These are phyloP conservation scores for Avena insularis DNA, from an alignment of 176 grass and related monocot genomes.

Conservation along the genomic window DNA sequence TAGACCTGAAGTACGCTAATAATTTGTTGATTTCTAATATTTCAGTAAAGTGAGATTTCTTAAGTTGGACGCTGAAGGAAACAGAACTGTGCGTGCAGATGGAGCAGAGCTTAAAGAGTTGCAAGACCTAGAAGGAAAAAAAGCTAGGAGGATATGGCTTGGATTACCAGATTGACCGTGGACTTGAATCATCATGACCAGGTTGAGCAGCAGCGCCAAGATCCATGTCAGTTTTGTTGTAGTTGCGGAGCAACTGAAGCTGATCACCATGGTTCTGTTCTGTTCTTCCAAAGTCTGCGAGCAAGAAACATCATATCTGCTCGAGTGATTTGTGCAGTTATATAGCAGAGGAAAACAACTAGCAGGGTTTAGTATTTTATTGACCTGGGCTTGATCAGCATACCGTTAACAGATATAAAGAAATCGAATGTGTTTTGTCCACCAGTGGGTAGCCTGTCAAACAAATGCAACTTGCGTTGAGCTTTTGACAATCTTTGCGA, in stretches of 20 bases:
- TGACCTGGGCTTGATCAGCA: neutral
- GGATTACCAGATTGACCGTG: neutral
- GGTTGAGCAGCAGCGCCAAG: neutral
- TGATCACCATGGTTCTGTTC: neutral
- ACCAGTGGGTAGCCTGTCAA: neutral
- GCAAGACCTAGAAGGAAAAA: too few relatives aligned
- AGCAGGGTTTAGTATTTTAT: neutral
- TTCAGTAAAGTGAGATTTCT: neutral
- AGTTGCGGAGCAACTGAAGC: neutral
- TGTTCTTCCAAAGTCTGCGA: neutral
- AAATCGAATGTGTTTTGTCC: neutral
- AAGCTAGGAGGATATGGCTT: neutral
- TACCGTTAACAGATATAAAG: too few relatives aligned
- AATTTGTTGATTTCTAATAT: neutral
- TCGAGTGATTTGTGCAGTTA: neutral
- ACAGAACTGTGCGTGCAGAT: neutral
- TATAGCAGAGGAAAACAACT: neutral
- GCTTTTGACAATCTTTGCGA: neutral
- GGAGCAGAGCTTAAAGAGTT: neutral
- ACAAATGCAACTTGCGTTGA: slow-evolving; percentile 20
- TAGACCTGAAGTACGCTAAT: too few relatives aligned
- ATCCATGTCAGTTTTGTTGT: slow-evolving; percentile 5
- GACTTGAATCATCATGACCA: neutral
- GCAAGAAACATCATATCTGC: neutral
- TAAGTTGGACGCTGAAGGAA: neutral